Conservation (phyloP, 768 basidiomycete genomes). For the Hypholoma fasciculare region DNA sequence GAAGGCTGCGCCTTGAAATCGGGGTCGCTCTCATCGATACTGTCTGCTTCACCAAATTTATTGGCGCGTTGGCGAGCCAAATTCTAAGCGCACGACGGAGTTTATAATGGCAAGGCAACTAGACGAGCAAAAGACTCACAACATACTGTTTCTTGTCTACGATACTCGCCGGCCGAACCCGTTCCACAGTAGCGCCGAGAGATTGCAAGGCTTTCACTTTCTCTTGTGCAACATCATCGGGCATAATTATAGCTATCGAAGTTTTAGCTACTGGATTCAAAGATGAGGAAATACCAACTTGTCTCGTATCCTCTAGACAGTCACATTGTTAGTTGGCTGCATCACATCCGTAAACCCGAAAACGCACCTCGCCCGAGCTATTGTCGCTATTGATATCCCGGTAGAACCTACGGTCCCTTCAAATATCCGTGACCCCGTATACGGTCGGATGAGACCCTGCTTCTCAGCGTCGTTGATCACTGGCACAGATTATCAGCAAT, state of each 20-base stretch:
- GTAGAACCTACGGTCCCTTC: constrained; percentile 97
- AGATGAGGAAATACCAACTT: constrained; percentile 46
- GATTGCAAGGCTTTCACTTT: constrained; percentile 83
- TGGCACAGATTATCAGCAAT: constrained; percentile 28
- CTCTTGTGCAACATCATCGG: constrained; percentile 87
- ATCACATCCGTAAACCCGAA: not conserved
- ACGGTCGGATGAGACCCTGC: constrained; percentile 75
- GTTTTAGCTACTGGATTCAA: constrained; percentile 1
- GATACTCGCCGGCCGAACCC: constrained; percentile 92
- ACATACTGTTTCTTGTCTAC: constrained; percentile 86
- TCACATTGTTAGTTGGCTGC: not conserved
- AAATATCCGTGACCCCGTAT: constrained; percentile 91
- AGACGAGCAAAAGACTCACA: constrained; percentile 1
- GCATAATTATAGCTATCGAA: constrained; percentile 79
- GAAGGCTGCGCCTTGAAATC: constrained; percentile 14
- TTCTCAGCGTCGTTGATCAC: constrained; percentile 95
- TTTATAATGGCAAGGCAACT: not conserved
- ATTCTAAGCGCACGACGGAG: constrained; percentile 54
- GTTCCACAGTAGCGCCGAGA: constrained; percentile 87
- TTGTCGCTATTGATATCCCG: constrained; percentile 94
- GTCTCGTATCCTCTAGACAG: constrained; percentile 78
- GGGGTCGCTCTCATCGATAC: constrained; percentile 21
- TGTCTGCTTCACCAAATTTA: constrained; percentile 59
- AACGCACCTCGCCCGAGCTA: constrained; percentile 79
- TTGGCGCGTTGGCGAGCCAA: constrained; percentile 79